Conservation (phyloP, 805 yeast species). For the Candida tallmaniae region DNA sequence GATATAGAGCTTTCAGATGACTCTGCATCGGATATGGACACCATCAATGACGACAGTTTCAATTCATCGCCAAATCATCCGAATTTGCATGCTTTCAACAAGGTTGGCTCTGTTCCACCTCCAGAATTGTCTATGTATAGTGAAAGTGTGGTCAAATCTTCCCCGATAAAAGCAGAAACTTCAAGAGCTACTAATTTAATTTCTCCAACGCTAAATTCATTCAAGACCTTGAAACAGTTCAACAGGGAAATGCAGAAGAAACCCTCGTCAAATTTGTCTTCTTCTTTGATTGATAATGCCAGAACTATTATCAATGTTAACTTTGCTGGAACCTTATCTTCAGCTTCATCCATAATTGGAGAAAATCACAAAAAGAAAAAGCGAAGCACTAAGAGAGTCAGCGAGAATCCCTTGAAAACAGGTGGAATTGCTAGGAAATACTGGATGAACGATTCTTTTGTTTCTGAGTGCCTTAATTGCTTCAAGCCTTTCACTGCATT, state of each 20-base stretch:
- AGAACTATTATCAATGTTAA: slow-evolving; percentile 28
- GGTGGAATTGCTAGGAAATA: slow-evolving; percentile 69
- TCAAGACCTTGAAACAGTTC: slow-evolving; percentile 19
- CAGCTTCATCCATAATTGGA: slow-evolving; percentile 25
- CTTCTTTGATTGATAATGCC: slow-evolving; percentile 36
- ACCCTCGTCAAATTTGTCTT: slow-evolving; percentile 27
- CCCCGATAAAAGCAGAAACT: slow-evolving; percentile 24
- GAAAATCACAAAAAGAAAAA: slow-evolving; percentile 10
- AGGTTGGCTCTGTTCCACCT: slow-evolving; percentile 6
- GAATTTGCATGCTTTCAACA: background rate
- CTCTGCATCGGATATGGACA: slow-evolving; percentile 39
- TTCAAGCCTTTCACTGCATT: slow-evolving; percentile 77
- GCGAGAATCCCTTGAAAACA: slow-evolving; percentile 39
- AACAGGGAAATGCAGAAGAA: slow-evolving; percentile 19
- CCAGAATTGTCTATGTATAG: slow-evolving; percentile 20
- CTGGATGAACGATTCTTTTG: slow-evolving; percentile 96
- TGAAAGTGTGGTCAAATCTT: slow-evolving; percentile 22
- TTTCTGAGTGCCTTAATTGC: slow-evolving; percentile 82
- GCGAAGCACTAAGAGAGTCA: slow-evolving; percentile 22
- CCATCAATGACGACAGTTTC: slow-evolving; percentile 15
- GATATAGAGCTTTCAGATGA: slow-evolving; percentile 44
- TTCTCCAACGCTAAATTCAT: slow-evolving; percentile 20
- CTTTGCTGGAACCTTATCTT: slow-evolving; percentile 21
- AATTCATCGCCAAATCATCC: slow-evolving; percentile 10
- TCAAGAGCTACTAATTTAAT: slow-evolving; percentile 7